Evolutionary conservation across 148 eudicot genomes (phyloP), one percentile per base, ranked within the genome.

Genomic region (Camellia japonica): DNA sequence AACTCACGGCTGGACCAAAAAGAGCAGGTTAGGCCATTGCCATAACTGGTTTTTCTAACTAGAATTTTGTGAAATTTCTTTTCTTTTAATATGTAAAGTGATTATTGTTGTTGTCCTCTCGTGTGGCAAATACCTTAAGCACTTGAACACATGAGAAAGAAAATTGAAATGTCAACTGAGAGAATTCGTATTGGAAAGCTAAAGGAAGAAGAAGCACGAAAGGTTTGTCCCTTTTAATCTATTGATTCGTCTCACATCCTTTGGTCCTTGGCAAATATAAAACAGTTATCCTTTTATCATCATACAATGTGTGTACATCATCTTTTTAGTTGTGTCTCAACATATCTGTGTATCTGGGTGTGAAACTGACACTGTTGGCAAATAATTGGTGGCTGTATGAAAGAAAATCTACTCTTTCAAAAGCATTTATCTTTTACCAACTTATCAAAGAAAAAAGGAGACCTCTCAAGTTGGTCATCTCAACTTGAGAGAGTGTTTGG

Each of bases 1-100:
- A 96, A 84, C 99, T 96, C 79, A 93, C 99, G 30, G 87, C 99
- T 72, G 99, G 97, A 49, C 97, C 99, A 77, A 96, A 96, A 85
- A 93, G 91, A 84, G 98, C 98, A 80, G 99, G 99, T 96, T 68
- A 47, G 80, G 77, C 60, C 67, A 61, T 60, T 71, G 8, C 51
- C 55, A 71, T 1, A 46, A 51, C 64, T 43, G 7, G 23, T 38
- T 77, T 46, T 54, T 65, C 56, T 18, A 18, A 55, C 19, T 79
- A 49, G 59, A 46, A 64, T 52, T 74, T 30, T 41, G 30, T 63
- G 7, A 46, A 73, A 11, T 12, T 13, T 23, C 20, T 2, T 20
- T 42, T 65, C 10, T 19, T 19, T 7, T 14, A 18, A 23, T 58
- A 59, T 3, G 15, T 11, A 8, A 12, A 44, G 6, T 82, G 65